Evolutionary conservation across 108 stramenopile species (phyloP).

Genomic region (Ochromonas danica): DNA sequence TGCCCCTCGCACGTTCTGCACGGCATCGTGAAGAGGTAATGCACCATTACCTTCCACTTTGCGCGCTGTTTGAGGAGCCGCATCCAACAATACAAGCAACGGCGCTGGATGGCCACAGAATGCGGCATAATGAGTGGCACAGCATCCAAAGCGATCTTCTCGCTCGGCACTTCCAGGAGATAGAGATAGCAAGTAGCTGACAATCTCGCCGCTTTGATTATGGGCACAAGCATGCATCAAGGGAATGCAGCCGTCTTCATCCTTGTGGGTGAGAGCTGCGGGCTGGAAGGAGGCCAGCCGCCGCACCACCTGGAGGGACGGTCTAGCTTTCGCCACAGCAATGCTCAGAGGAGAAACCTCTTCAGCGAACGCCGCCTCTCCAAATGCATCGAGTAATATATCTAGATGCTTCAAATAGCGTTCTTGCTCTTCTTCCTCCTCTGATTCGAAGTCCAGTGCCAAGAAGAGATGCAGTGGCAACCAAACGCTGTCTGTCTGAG

Average conservation of each 20-base stretch:
- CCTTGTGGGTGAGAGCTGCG: not conserved
- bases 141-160: not conserved
- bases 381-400: not conserved
- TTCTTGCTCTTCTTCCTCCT: not conserved
- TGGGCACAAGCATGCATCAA: slow-evolving; percentile 11
- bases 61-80: not conserved
- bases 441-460: not conserved
- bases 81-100: not conserved
- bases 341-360: not conserved
- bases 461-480: not conserved
- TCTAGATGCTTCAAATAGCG: not conserved
- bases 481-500: not conserved
- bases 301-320: not conserved
- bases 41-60: not conserved
- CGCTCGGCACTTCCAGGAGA: not conserved
- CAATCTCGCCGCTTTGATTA: not conserved
- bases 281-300: not conserved
- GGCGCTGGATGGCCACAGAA: not conserved
- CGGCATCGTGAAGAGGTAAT: slow-evolving; percentile 3
- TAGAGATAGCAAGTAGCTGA: not conserved
- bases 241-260: not conserved
- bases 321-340: not conserved
- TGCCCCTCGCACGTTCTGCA: not conserved
- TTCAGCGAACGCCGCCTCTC: not conserved
- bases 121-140: not conserved